These are phyloP conservation scores for Fraxinus paxiana DNA, from an alignment of 305 asterid species.

Conservation along the genomic window DNA sequence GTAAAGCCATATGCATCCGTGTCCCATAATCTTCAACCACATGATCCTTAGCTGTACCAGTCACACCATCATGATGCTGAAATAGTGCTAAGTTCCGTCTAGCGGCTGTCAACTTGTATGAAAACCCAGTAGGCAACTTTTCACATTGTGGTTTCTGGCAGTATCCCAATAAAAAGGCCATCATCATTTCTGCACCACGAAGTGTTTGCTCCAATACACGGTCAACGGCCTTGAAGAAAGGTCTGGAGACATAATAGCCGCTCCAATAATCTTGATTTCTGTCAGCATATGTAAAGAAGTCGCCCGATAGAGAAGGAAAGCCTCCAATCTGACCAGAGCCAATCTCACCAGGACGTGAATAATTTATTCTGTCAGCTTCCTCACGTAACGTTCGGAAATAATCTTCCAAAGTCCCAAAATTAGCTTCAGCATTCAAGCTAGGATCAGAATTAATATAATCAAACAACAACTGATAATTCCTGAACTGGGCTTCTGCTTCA, in stretches of 20 bases:
- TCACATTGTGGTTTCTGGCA: constrained; percentile 89
- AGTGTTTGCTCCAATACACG: constrained; percentile 92
- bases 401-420: constrained; percentile 90
- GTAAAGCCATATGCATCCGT: constrained; percentile 86
- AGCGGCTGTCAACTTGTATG: constrained; percentile 84
- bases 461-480: constrained; percentile 81
- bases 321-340: constrained; percentile 88
- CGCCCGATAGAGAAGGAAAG: constrained; percentile 89
- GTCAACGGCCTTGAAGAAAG: constrained; percentile 95
- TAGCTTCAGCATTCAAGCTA: constrained; percentile 82
- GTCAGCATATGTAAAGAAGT: constrained; percentile 91
- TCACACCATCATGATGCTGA: constrained; percentile 97
- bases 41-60: constrained; percentile 93
- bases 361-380: constrained; percentile 80
- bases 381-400: constrained; percentile 72
- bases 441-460: constrained; percentile 88
- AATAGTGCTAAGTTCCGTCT: constrained; percentile 85
- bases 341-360: constrained; percentile 58
- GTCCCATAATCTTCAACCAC: constrained; percentile 86
- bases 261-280: constrained; percentile 97
- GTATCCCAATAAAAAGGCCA: constrained; percentile 76
- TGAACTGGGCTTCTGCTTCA: constrained; percentile 98
- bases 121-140: constrained; percentile 72
- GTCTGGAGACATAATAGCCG: constrained; percentile 95
- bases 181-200: constrained; percentile 88